Evolutionary conservation across 139 green algal species (phyloP).

Genomic region (Trebouxia sp.): DNA sequence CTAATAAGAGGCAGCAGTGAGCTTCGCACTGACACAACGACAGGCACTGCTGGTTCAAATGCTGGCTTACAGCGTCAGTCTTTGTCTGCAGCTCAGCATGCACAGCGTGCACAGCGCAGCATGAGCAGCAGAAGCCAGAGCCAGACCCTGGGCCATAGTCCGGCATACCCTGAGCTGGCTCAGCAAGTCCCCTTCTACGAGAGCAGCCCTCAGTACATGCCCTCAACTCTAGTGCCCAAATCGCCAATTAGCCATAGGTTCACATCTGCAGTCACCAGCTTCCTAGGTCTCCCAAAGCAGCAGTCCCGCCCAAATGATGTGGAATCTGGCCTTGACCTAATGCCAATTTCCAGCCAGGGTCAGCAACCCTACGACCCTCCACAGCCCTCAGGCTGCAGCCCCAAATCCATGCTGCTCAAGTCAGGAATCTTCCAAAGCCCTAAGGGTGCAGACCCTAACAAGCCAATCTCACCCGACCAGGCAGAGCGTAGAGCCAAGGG

Average conservation of each 20-base stretch:
- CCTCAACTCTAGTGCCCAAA: neutral
- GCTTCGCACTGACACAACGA: no score
- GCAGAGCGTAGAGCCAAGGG: constrained; percentile 22
- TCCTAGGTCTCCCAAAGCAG: neutral
- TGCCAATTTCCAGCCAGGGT: neutral
- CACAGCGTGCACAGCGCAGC: neutral
- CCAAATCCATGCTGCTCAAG: neutral
- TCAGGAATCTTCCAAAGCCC: neutral
- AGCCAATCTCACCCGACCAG: neutral
- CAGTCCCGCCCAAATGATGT: neutral
- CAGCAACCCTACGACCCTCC: neutral
- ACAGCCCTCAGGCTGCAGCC: constrained; percentile 5
- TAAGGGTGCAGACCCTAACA: neutral
- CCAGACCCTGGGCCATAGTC: neutral
- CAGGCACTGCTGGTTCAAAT: neutral
- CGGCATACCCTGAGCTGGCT: neutral
- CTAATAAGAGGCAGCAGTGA: no score
- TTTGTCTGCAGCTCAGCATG: neutral
- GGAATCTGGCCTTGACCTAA: neutral
- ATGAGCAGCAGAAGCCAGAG: neutral
- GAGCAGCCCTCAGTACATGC: constrained; percentile 17
- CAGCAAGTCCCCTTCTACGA: neutral
- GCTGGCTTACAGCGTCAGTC: neutral
- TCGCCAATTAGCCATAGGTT: neutral
- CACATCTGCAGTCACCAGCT: neutral